Evolutionary conservation across 2,329 filamentous ascomycete genomes (phyloP).

Genomic region (Diplodia scrobiculata): DNA sequence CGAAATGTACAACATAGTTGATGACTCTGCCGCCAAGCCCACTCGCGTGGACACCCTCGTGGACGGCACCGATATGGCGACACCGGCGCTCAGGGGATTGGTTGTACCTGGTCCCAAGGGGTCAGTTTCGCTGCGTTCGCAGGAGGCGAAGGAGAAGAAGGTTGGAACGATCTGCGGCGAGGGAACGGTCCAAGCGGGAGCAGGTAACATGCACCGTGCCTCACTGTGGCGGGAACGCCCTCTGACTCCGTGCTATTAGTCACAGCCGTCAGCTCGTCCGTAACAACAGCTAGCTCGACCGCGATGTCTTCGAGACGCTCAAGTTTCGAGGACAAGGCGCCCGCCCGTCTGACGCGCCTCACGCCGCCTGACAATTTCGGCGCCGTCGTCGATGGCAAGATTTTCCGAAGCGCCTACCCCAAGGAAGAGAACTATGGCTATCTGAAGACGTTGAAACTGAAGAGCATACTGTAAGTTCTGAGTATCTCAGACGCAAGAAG

Average conservation of each 20-base stretch:
- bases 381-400: constrained; percentile 66
- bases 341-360: constrained; percentile 44
- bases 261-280: constrained; percentile 8
- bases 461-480: constrained; percentile 71
- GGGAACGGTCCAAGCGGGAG: constrained; percentile 11
- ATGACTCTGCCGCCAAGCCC: constrained; percentile 4
- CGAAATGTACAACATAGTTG: constrained; percentile 4
- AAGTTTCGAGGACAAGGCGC: constrained; percentile 31
- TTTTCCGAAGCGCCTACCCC: constrained; percentile 85
- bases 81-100: constrained; percentile 11
- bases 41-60: constrained; percentile 7
- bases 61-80: constrained; percentile 17
- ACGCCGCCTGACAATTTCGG: constrained; percentile 73
- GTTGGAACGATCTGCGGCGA: constrained; percentile 12
- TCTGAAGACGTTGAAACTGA: constrained; percentile 67
- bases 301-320: constrained; percentile 27
- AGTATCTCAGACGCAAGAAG: neutral
- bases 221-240: constrained; percentile 15
- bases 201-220: constrained; percentile 25
- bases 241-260: constrained; percentile 24
- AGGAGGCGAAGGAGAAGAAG: constrained; percentile 20
- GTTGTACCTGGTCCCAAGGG: neutral
- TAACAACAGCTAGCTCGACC: constrained; percentile 16
- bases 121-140: neutral
- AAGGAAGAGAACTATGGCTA: constrained; percentile 69